Evolutionary conservation across 192 early-diverging fungal species (phyloP), one percentile per base, ranked within the genome.

Genomic region (Mycoemilia scoparia): DNA sequence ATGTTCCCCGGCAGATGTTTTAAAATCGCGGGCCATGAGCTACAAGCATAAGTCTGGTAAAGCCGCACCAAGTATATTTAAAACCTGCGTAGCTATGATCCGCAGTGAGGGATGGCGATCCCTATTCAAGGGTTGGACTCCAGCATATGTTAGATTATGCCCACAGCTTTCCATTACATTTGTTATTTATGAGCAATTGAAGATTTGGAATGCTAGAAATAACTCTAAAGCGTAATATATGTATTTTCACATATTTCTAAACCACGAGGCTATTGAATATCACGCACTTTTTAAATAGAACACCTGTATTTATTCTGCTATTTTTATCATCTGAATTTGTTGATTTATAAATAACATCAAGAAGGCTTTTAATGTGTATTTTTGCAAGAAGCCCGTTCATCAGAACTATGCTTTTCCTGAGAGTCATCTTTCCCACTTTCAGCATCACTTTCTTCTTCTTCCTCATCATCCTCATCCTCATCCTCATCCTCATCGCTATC

Each of bases 101-200:
- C 57, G 56, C 32, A 25, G 34, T 5, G 84, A 88, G 64, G 84
- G 84, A 2, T 19, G 66, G 5, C 24, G 41, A 4, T 74, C 74
- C 5, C 54, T 88, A 22, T 88, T 83, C 54, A 83, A 81, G 49
- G 84, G 84, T 34, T 85, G 82, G 80, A 41, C 79, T 24, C 82
- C 84, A 18, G 68, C 77, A 3, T 88, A 79, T 39, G 45, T 76
- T 25, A 70, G 84, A 19, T 43, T 85, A 4, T 78, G 74, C 5
- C 84, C 84, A 12, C 84, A 88, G 37, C 79, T 79, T 28, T 75
- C 84, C 22, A 69, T 83, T 19, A 85, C 84, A 0, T 84, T 88
- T 57, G 59, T 83, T 41, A 70, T 84, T 8, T 56, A 84, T 24
- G 84, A 88, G 39, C 67, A 76, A 40, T 65, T 84, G 17, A 12